Evolutionary conservation across 1,284 basidiomycete species (phyloP), one percentile per base, ranked within the genome.

Genomic region (Puccinia hordei): DNA sequence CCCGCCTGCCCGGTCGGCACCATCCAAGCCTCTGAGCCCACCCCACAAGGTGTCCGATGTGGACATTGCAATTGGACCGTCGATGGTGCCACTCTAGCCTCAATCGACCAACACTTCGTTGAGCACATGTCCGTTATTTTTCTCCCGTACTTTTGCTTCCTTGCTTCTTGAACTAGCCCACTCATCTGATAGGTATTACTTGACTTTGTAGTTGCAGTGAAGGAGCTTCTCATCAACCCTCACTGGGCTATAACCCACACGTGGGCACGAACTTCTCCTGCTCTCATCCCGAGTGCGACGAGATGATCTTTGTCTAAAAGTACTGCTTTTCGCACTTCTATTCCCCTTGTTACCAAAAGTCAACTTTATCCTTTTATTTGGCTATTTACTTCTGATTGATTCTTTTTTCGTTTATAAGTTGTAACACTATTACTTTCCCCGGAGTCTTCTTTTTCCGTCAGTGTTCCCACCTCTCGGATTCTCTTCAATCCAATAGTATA

Each of bases 261-360:
- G 49, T 78, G 33, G 75, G 75, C 4, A 78, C 65, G 3, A 68
- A 44, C 38, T 68, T 78, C 27, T 35, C 55, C 12, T 78, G 75
- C 65, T 78, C 75, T 17, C 33, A 69, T 57, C 44, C 75, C 15
- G 35, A 55, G 30, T 78, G 75, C 38, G 75, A 78, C 27, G 75
- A 78, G 66, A 68, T 78, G 73, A 27, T 49, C 33, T 75, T n/a
- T 33, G 57, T 63, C 59, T 38, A 63, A 63, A 17, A 63, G 8
- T 17, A 59, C 24, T 27, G 8, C n/a, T n/a, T n/a, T 8, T 27
- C 13, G 9, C 1, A 15, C 57, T 13, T 59, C 38, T 41, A 41
- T 6, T 27, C 12, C 27, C 24, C 24, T 33, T 33, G 8, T 13
- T 19, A 13, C 46, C 6, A 27, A 59, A 27, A 1, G 30, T 9